These are phyloP conservation scores for Aspergillus avenaceus DNA, from an alignment of 495 filamentous ascomycete genomes.

Conservation along the genomic window DNA sequence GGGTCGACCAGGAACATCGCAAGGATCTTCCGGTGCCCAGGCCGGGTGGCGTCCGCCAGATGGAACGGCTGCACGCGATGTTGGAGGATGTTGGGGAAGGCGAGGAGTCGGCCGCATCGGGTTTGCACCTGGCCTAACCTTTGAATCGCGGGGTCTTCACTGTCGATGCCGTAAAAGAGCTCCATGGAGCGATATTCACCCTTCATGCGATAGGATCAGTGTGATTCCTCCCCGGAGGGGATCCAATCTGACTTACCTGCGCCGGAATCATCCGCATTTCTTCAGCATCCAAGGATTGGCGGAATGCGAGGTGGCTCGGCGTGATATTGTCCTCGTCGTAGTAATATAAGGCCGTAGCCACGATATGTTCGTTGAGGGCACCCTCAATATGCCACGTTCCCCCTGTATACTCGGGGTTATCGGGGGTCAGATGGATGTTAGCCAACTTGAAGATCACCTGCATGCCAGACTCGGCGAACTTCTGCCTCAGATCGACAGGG, in stretches of 20 bases:
- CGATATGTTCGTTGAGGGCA: conserved; percentile 45
- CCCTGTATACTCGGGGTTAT: conserved; percentile 41
- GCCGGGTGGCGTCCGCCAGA: conserved; percentile 42
- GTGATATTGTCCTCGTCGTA: conserved; percentile 57
- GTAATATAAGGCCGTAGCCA: conserved; percentile 54
- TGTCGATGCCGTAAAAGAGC: conserved; percentile 19
- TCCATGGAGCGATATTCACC: conserved; percentile 12
- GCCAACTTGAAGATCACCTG: conserved; percentile 59
- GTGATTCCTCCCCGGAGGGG: not conserved
- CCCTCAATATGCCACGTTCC: conserved; percentile 52
- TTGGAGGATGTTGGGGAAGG: conserved; percentile 35
- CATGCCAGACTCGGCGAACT: conserved; percentile 30
- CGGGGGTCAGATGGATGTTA: conserved; percentile 54
- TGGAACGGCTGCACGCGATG: conserved; percentile 46
- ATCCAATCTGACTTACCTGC: conserved; percentile 2
- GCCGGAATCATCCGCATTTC: not conserved
- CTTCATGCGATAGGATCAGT: conserved; percentile 2
- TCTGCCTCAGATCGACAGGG: conserved; percentile 1
- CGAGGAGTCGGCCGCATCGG: conserved; percentile 17
- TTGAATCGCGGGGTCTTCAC: conserved; percentile 17
- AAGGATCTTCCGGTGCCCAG: conserved; percentile 49
- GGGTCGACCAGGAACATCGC: conserved; percentile 54
- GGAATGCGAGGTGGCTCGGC: conserved; percentile 38
- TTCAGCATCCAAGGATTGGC: conserved; percentile 21
- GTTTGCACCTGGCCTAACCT: conserved; percentile 24